phyloP scores from a whole-genome alignment of 2,329 filamentous ascomycete species.

The Alternaria sp. region DNA sequence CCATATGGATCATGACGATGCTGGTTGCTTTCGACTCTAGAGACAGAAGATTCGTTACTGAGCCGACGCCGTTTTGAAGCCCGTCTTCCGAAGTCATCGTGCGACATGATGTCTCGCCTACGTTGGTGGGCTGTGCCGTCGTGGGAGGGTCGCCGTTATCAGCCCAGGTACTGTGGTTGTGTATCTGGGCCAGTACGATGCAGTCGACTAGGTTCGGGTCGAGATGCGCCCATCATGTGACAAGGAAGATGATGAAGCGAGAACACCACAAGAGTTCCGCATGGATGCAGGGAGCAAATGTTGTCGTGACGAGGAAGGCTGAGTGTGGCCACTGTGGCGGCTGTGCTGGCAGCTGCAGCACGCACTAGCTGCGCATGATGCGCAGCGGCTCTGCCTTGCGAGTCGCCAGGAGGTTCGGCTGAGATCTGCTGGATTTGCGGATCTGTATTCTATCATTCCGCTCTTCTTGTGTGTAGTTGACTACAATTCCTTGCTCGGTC shows the following conservation, averaged over 20 bases:
- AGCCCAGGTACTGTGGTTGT: neutral
- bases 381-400: neutral
- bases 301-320: neutral
- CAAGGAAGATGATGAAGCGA: neutral
- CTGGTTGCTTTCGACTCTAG: neutral
- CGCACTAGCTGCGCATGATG: neutral
- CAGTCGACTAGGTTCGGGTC: neutral
- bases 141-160: too few relatives aligned
- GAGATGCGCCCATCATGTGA: rapidly evolving
- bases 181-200: neutral
- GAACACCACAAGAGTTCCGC: neutral
- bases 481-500: rapidly evolving
- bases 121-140: neutral
- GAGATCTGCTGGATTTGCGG: too few relatives aligned
- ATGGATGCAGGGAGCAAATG: neutral
- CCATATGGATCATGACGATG: neutral
- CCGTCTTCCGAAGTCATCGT: neutral
- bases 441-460: too few relatives aligned
- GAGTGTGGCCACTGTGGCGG: neutral
- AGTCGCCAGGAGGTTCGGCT: too few relatives aligned
- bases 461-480: too few relatives aligned
- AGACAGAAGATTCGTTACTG: rapidly evolving
- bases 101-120: neutral
- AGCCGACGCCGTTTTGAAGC: neutral
- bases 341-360: neutral